A percentile compares a stretch with the other conserved stretches of the same genome.
These are phyloP conservation scores for Aureobasidium subglaciale DNA, from an alignment of 2,329 filamentous ascomycete genomes.

Conservation along the genomic window DNA sequence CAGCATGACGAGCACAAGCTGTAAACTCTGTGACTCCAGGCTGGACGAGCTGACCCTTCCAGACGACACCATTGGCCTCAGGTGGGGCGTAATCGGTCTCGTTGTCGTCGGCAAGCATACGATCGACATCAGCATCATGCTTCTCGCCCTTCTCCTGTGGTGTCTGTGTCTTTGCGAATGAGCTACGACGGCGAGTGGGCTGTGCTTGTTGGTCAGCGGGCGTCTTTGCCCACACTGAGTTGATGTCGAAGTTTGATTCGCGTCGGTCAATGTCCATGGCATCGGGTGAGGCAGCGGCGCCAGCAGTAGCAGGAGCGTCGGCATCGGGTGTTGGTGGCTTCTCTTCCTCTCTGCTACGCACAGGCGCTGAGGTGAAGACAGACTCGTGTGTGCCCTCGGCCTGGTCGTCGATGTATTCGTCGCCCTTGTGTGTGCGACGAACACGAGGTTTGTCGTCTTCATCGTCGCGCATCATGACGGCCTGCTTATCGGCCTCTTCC, in stretches of 20 bases:
- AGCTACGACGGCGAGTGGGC: slow-evolving; percentile 40
- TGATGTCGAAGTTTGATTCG: slow-evolving; percentile 61
- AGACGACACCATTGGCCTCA: slow-evolving; percentile 61
- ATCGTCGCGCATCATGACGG: slow-evolving; percentile 68
- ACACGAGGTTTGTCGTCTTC: slow-evolving; percentile 65
- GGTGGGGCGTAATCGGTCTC: slow-evolving; percentile 75
- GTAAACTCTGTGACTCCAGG: slow-evolving; percentile 28
- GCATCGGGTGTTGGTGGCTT: slow-evolving; percentile 1
- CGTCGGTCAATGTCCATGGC: slow-evolving; percentile 36
- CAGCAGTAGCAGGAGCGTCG: slow-evolving; percentile 14
- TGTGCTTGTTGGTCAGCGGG: slow-evolving; percentile 17
- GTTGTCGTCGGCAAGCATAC: slow-evolving; percentile 75
- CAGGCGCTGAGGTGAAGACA: slow-evolving; percentile 40
- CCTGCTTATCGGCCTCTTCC: slow-evolving; percentile 71
- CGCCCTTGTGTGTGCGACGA: slow-evolving; percentile 87
- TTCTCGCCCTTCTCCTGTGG: slow-evolving; percentile 48
- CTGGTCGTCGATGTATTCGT: slow-evolving; percentile 80
- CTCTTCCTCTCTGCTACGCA: slow-evolving; percentile 35
- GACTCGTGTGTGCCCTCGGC: slow-evolving; percentile 36
- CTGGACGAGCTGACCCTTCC: slow-evolving; percentile 60
- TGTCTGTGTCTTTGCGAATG: slow-evolving; percentile 23
- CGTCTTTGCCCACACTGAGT: slow-evolving; percentile 77
- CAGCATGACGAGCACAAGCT: slow-evolving; percentile 74
- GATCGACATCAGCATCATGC: slow-evolving; percentile 83
- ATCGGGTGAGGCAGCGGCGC: slow-evolving; percentile 21